Evolutionary conservation across 1,284 basidiomycete species (phyloP), one percentile per base, ranked within the genome.

Genomic region (Meripilus lineatus): DNA sequence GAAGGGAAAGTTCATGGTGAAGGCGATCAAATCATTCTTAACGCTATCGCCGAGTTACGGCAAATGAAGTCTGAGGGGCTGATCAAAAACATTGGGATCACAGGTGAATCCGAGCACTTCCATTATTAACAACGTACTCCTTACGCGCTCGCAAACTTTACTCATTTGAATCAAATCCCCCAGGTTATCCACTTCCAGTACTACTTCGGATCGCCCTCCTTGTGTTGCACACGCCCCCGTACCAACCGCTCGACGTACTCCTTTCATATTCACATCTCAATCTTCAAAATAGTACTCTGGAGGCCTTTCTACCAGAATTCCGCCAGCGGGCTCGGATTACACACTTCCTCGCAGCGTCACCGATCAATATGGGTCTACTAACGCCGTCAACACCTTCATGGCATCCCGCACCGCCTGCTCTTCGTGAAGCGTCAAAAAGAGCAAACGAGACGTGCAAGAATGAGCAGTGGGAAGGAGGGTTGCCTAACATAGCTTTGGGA

Each of bases 331-430:
- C 89, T 0, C 66, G 75, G 40, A 74, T 93, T 13, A 63, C 64
- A 26, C 81, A 90, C 48, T 70, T 98, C 26, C 56, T 95, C 38
- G 79, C 86, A 25, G 95, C 93, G 4, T 93, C 92, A 0, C 95
- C 95, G 2, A 75, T 98, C 42, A 84, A 81, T 55, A 98, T 98
- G 94, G 91, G 90, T 0, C 75, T 97, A 1, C 74, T 99, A 32
- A 86, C 86, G 0, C 69, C 75, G 2, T 71, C 67, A 0, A 75
- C 80, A 2, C 89, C 90, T 0, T 42, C 62, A 0, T 98, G 94
- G 95, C 94, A 97, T 59, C 93, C 94, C 6, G 90, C 89, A 3
- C 73, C 84, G 4, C 56, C 63, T 4, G 65, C 61, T 10, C 56
- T 91, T 40, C 69, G 63, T 34, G 59, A 65, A 4, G 79, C 76